Conservation (phyloP, 345 rosid species). For the Noccaea bulbosa region DNA sequence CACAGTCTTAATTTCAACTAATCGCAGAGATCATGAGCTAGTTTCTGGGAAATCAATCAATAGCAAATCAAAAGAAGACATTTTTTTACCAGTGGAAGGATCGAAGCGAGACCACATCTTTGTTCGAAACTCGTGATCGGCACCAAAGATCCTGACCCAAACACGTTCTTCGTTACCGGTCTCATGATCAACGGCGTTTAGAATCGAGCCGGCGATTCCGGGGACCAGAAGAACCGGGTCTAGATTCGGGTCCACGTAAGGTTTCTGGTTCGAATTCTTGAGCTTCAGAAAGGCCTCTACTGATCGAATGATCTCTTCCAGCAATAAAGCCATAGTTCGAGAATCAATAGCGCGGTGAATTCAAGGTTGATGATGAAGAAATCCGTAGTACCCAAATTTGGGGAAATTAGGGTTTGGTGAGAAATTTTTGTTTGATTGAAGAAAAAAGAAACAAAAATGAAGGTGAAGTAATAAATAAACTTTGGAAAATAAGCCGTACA, state of each 20-base stretch:
- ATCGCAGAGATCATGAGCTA: background rate
- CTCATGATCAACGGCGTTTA: constrained; percentile 69
- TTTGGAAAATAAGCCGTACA: constrained; percentile 42
- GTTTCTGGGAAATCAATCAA: background rate
- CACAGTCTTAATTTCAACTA: background rate
- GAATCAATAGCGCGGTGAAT: background rate
- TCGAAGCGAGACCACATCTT: constrained; percentile 96
- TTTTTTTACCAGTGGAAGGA: constrained; percentile 70
- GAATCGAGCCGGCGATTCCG: constrained; percentile 86
- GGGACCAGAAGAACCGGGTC: constrained; percentile 94
- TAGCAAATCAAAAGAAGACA: background rate
- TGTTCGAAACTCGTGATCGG: constrained; percentile 71
- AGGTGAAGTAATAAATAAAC: background rate
- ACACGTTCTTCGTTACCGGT: constrained; percentile 69
- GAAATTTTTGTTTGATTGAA: constrained; percentile 8
- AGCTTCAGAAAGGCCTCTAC: constrained; percentile 73
- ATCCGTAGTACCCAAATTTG: constrained; percentile 17
- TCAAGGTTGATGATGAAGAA: constrained; percentile 22
- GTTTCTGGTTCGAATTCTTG: constrained; percentile 54
- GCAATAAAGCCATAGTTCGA: constrained; percentile 54
- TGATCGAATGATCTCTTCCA: constrained; percentile 75
- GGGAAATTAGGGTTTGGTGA: constrained; percentile 33
- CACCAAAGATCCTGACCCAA: constrained; percentile 87
- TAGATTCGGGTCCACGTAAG: constrained; percentile 73
- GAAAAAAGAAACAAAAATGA: background rate